phyloP scores from a whole-genome alignment of 2,329 filamentous ascomycete genomes.

The Trichoderma atroviride region DNA sequence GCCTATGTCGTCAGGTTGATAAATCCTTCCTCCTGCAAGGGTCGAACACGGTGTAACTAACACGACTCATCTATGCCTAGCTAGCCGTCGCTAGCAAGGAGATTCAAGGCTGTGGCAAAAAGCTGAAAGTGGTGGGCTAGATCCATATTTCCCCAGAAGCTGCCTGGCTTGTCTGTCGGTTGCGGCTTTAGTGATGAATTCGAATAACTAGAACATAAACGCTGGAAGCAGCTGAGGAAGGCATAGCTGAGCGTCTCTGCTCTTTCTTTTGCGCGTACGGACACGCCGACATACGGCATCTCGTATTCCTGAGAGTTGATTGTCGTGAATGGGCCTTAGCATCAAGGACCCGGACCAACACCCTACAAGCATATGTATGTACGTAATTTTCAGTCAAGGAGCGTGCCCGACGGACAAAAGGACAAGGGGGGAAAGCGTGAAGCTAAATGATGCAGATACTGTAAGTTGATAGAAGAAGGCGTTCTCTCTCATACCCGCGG shows the following conservation, averaged over 20 bases:
- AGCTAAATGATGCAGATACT: constrained; percentile 9
- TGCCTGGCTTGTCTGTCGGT: neutral
- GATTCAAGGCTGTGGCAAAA: neutral
- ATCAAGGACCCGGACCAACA: neutral
- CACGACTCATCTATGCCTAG: neutral
- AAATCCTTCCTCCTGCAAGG: constrained; percentile 19
- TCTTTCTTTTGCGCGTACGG: neutral
- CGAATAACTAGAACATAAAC: neutral
- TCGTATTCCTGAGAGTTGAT: neutral
- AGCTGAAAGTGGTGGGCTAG: neutral
- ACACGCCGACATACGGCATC: neutral
- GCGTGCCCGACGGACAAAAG: neutral
- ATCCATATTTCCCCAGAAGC: neutral
- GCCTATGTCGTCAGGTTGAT: neutral
- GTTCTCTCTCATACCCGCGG: neutral
- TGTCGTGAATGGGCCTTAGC: neutral
- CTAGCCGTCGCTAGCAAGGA: neutral
- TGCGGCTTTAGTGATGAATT: neutral
- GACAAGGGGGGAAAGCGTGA: constrained; percentile 1
- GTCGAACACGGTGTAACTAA: neutral
- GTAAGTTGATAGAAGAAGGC: neutral
- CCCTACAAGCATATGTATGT: neutral
- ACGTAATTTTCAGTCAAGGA: neutral
- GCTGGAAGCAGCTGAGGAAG: neutral
- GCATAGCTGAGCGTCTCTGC: neutral